Evolutionary conservation across 371 early-diverging fungal species (phyloP).

Genomic region (Lichtheimia ornata): DNA sequence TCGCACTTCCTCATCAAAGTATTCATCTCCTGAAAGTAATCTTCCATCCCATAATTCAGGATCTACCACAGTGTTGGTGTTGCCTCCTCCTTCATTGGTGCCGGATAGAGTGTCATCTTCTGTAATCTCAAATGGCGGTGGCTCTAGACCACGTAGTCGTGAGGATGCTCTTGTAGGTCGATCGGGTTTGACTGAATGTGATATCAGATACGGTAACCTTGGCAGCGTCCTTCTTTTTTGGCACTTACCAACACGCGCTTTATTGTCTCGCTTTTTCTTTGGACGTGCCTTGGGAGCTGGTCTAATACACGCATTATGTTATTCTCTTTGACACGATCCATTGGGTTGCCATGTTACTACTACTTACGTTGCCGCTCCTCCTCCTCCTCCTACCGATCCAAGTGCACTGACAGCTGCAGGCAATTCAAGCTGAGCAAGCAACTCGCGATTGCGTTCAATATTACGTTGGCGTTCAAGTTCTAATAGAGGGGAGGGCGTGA

Average conservation of each 20-base stretch:
- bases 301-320: background rate
- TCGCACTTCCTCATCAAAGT: slow-evolving; percentile 50
- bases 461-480: slow-evolving; percentile 64
- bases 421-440: slow-evolving; percentile 55
- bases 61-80: slow-evolving; percentile 23
- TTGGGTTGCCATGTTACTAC: slow-evolving; percentile 8
- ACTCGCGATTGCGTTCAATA: slow-evolving; percentile 61
- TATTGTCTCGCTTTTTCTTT: slow-evolving; percentile 7
- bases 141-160: slow-evolving; percentile 49
- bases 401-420: background rate
- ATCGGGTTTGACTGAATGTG: background rate
- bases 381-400: slow-evolving; percentile 15
- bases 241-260: too few species aligned
- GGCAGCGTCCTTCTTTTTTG: too few species aligned
- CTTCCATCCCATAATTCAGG: slow-evolving; percentile 40
- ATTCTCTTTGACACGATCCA: background rate
- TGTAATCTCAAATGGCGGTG: slow-evolving; percentile 34
- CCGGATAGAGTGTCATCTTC: slow-evolving; percentile 16
- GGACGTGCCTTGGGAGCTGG: slow-evolving; percentile 6
- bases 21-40: slow-evolving; percentile 59
- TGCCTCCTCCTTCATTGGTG: background rate
- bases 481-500: slow-evolving; percentile 3
- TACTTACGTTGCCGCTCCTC: slow-evolving; percentile 20
- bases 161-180: slow-evolving; percentile 40
- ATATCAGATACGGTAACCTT: too few species aligned